These are phyloP conservation scores for Agrocybe praecox DNA, from an alignment of 768 basidiomycete species.

Conservation along the genomic window DNA sequence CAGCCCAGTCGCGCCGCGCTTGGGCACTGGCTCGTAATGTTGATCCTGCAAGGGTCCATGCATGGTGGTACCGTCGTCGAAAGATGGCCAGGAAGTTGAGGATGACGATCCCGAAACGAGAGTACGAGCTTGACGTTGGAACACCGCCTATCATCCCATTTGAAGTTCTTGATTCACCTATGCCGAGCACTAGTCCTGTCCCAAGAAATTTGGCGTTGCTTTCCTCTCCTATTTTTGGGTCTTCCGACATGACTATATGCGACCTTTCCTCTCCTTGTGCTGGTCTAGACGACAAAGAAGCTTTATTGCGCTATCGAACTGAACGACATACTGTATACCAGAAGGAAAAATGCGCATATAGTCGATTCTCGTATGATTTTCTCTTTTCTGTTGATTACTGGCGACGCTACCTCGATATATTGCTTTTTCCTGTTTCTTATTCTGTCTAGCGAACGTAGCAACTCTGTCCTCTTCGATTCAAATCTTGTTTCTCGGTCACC, in stretches of 20 bases:
- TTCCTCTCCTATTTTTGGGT: neutral
- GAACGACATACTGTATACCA: neutral
- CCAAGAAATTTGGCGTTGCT: neutral
- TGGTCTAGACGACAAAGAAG: neutral
- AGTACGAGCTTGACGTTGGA: constrained; percentile 40
- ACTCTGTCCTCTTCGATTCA: too few species aligned
- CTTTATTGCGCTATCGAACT: neutral
- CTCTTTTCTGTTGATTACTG: neutral
- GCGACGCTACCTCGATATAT: neutral
- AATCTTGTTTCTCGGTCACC: too few species aligned
- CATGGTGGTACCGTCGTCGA: constrained; percentile 41
- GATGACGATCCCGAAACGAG: constrained; percentile 28
- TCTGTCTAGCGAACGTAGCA: neutral
- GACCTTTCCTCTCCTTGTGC: neutral
- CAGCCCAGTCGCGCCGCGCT: constrained; percentile 34
- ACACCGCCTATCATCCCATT: constrained; percentile 27
- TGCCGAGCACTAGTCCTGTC: neutral
- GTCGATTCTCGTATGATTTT: neutral
- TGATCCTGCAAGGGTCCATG: constrained; percentile 32
- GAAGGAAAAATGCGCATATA: neutral
- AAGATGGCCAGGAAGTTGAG: constrained; percentile 26
- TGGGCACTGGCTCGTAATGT: constrained; percentile 42
- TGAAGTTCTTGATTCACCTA: neutral
- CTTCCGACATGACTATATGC: neutral
- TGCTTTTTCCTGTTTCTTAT: neutral